phyloP scores from a whole-genome alignment of 495 filamentous ascomycete species.

The Hypomontagnella monticulosa region DNA sequence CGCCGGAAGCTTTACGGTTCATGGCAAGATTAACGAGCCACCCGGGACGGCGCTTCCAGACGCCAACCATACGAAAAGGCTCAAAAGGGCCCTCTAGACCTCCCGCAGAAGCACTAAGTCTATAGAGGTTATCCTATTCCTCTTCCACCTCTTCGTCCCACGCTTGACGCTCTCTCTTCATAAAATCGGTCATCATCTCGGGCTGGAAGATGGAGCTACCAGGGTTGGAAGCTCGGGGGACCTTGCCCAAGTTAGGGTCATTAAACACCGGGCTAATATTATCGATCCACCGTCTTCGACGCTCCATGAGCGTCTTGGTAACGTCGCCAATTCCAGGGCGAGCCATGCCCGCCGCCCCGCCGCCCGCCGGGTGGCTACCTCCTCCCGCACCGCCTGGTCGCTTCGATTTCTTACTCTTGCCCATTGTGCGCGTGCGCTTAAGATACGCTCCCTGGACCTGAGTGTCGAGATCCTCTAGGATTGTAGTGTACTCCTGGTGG shows the following conservation, averaged over 20 bases:
- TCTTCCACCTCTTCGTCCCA: slow-evolving; percentile 80
- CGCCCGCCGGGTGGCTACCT: slow-evolving; percentile 58
- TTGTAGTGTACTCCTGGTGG: slow-evolving; percentile 93
- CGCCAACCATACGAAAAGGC: neutral
- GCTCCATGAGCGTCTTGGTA: slow-evolving; percentile 88
- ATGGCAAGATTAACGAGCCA: too few relatives aligned
- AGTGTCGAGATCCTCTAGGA: slow-evolving; percentile 93
- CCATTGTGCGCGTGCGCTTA: slow-evolving; percentile 93
- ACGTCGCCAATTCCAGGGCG: slow-evolving; percentile 90
- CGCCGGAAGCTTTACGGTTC: too few relatives aligned
- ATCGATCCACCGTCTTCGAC: slow-evolving; percentile 84
- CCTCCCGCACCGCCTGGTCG: slow-evolving; percentile 71
- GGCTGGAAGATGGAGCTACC: slow-evolving; percentile 70
- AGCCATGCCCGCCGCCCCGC: slow-evolving; percentile 63
- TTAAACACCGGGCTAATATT: slow-evolving; percentile 88
- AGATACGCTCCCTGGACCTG: slow-evolving; percentile 96
- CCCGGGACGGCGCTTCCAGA: too few relatives aligned
- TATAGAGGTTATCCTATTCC: slow-evolving; percentile 7
- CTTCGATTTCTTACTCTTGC: slow-evolving; percentile 87
- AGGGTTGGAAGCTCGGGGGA: slow-evolving; percentile 54
- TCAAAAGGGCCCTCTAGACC: neutral
- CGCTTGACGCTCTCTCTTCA: slow-evolving; percentile 75
- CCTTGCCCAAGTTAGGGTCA: slow-evolving; percentile 64
- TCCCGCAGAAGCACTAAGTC: neutral
- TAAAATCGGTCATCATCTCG: slow-evolving; percentile 59